Percentiles rank a stretch among this genome's conserved stretches.
Evolutionary conservation across 345 rosid species (phyloP).

Genomic region (Noccaea caerulescens): DNA sequence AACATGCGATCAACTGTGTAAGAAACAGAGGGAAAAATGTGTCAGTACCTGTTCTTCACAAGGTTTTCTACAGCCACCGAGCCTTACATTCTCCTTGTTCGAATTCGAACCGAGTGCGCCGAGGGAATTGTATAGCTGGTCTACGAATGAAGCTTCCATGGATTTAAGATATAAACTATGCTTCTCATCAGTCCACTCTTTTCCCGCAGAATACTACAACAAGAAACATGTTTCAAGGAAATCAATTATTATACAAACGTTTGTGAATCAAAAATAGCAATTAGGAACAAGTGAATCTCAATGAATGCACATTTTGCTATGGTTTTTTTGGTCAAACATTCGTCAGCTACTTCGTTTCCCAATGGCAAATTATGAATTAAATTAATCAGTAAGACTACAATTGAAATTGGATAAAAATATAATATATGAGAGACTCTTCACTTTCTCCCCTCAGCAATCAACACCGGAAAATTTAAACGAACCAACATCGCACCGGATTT

Average conservation of each 20-base stretch:
- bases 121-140: constrained; percentile 64
- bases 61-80: constrained; percentile 19
- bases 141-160: constrained; percentile 86
- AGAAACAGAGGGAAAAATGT: background rate
- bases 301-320: no score
- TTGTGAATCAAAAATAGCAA: background rate
- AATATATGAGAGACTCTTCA: no score
- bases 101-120: constrained; percentile 47
- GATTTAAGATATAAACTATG: constrained; percentile 86
- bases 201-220: constrained; percentile 49
- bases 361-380: no score
- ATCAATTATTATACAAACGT: background rate
- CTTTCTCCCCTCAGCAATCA: no score
- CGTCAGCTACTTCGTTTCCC: no score
- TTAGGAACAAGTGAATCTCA: no score
- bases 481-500: no score
- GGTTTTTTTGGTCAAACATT: no score
- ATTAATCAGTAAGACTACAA: no score
- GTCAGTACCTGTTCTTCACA: constrained; percentile 69
- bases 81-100: constrained; percentile 43
- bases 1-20: background rate
- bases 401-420: no score
- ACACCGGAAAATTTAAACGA: no score
- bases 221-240: background rate
- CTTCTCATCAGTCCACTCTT: constrained; percentile 91